Base-by-base conservation (phyloP, 2,329 filamentous ascomycete species). In the Westerdykella ornata region DNA sequence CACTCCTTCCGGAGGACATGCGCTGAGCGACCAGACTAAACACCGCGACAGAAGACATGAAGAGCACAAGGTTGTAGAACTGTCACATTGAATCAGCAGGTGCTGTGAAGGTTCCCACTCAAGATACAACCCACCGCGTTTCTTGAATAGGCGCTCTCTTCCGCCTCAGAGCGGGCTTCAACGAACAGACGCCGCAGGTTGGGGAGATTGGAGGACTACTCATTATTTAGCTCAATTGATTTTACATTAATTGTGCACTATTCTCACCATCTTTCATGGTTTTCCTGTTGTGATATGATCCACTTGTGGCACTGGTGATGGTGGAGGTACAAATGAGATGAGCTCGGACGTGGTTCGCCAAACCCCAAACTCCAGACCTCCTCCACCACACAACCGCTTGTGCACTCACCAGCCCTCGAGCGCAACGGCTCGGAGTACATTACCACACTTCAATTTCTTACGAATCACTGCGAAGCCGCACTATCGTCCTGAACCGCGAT, bases 61-160 rank as follows among this genome's bases (percentile, higher is more conserved):
- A 98, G 2, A 97, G 73, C 1, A 96, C 88, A 0, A 94, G 80
- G 59, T 98, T 97, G 70, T 98, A 98, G 66, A 98, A 98, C 92
- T 95, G 57, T 32, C 32, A 37, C 9, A 6, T 36, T 35, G 13
- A 14, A 43, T 29, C 33, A 35, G 8, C 18, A 38, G n/a, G 5
- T 11, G 16, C 30, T 13, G 16, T 15, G 16, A 33, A 11, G 8
- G n/a, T 15, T n/a, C 16, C 3, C 8, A 17, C 5, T n/a, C n/a
- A n/a, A n/a, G n/a, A 33, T 16, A 22, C 42, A 43, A 42, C 85
- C 60, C 71, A 96, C 92, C 39, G 92, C 92, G 68, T 83, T 94
- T 52, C 92, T 77, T 12, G 92, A 97, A 53, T 97, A 92, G 46
- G 88, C 85, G 65, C 92, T 85, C 68, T 97, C 92, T 66, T 98